Conservation (phyloP, 1,139 yeast genomes). For the Kurtzmaniella natalensis region DNA sequence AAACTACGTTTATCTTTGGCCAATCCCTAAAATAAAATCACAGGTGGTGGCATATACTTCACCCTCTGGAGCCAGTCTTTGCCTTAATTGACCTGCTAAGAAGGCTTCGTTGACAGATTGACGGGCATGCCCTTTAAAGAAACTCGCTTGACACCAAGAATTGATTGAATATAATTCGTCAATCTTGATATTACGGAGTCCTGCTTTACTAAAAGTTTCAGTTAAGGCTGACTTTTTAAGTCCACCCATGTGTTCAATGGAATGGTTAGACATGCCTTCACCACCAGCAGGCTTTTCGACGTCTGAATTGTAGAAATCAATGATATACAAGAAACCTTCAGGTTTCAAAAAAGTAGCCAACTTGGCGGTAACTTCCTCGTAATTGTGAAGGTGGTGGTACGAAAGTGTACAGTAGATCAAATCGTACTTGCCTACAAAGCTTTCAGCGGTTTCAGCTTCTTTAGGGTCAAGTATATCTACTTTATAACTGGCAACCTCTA, state of each 20-base stretch:
- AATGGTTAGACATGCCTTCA: slow-evolving; percentile 7
- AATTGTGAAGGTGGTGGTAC: slow-evolving; percentile 37
- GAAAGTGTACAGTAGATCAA: slow-evolving; percentile 33
- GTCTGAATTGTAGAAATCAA: slow-evolving; percentile 36
- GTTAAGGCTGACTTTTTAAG: slow-evolving; percentile 21
- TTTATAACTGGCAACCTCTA: slow-evolving; percentile 4
- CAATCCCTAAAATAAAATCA: slow-evolving; percentile 1
- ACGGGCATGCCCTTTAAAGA: slow-evolving; percentile 22
- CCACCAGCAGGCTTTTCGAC: slow-evolving; percentile 14
- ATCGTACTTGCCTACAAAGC: slow-evolving; percentile 24
- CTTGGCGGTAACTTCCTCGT: slow-evolving; percentile 25
- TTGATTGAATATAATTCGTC: slow-evolving; percentile 18
- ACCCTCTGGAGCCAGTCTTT: neutral
- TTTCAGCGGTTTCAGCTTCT: slow-evolving; percentile 13
- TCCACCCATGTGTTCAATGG: slow-evolving; percentile 36
- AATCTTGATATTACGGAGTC: slow-evolving; percentile 20
- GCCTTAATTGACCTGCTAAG: neutral
- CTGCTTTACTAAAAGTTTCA: slow-evolving; percentile 20
- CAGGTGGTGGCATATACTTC: neutral
- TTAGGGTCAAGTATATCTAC: slow-evolving; percentile 26
- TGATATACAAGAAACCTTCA: slow-evolving; percentile 28
- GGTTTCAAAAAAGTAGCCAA: slow-evolving; percentile 29
- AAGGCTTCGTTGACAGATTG: neutral
- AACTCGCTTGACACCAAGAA: slow-evolving; percentile 21
- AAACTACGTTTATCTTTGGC: too few species aligned